Percentiles rank a stretch among this genome's conserved stretches.
These are phyloP conservation scores for Clathrospora elynae DNA, from an alignment of 2,329 filamentous ascomycete genomes.

Conservation along the genomic window DNA sequence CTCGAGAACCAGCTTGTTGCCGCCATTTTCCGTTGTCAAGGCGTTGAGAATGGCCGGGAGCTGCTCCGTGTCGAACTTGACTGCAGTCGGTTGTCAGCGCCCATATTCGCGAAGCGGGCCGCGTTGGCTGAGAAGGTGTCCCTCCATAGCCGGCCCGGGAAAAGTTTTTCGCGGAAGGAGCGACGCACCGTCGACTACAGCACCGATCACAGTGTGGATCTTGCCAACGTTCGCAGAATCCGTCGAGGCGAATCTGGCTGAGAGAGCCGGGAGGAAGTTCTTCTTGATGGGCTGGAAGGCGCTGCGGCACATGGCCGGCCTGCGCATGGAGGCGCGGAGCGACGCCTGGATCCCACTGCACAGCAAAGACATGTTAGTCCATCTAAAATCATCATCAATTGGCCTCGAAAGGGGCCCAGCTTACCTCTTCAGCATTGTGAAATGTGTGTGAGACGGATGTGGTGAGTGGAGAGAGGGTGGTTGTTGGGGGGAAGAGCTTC, in stretches of 20 bases:
- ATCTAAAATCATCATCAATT: constrained; percentile 47
- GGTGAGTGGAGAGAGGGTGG: constrained; percentile 35
- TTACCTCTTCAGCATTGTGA: constrained; percentile 68
- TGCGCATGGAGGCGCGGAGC: constrained; percentile 65
- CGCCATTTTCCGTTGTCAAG: constrained; percentile 86
- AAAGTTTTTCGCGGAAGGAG: constrained; percentile 52
- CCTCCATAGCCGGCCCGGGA: constrained; percentile 23
- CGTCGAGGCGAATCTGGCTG: constrained; percentile 66
- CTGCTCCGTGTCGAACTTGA: constrained; percentile 95
- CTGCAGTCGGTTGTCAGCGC: constrained; percentile 58
- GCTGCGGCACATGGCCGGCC: constrained; percentile 58
- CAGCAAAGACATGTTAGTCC: constrained; percentile 46
- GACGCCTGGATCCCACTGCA: constrained; percentile 68
- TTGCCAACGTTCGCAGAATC: constrained; percentile 64
- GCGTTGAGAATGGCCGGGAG: constrained; percentile 98
- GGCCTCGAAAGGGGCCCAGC: constrained; percentile 34
- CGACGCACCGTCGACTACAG: constrained; percentile 87
- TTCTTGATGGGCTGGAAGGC: constrained; percentile 63
- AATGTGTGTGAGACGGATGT: constrained; percentile 50
- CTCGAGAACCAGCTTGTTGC: constrained; percentile 93
- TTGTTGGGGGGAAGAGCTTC: constrained; percentile 31
- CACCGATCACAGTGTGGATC: constrained; percentile 85
- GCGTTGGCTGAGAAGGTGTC: constrained; percentile 31
- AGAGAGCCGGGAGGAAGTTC: constrained; percentile 63
- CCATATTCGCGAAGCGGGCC: constrained; percentile 33